phyloP scores from a whole-genome alignment of 805 yeast genomes.

The Blastobotrys chiropterorum region DNA sequence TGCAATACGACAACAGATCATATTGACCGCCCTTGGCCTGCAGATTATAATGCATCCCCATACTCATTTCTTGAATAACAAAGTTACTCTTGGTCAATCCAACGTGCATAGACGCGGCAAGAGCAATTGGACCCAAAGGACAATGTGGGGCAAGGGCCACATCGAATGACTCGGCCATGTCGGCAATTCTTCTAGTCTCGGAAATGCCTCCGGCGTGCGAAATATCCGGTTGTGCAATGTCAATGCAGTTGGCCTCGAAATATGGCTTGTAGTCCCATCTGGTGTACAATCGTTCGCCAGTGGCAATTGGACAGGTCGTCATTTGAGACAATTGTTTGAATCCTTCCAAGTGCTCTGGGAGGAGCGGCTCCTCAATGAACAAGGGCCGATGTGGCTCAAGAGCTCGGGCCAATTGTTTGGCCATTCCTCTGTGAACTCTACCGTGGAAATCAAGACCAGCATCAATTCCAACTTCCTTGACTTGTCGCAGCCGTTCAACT shows the following conservation, averaged over 20 bases:
- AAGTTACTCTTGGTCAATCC: constrained; percentile 23
- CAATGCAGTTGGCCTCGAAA: constrained; percentile 24
- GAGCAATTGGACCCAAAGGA: constrained; percentile 28
- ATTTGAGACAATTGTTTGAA: constrained; percentile 17
- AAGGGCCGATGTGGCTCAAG: constrained; percentile 26
- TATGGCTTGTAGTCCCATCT: constrained; percentile 25
- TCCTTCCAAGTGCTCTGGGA: constrained; percentile 25
- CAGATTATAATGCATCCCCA: constrained; percentile 26
- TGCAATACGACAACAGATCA: constrained; percentile 23
- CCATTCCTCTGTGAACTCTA: constrained; percentile 29
- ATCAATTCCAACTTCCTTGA: constrained; percentile 24
- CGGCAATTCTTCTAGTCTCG: constrained; percentile 25
- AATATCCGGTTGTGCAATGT: constrained; percentile 28
- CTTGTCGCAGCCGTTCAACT: constrained; percentile 24
- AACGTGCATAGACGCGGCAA: constrained; percentile 27
- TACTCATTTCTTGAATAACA: constrained; percentile 26
- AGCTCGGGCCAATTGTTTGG: constrained; percentile 26
- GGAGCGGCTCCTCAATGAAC: constrained; percentile 29
- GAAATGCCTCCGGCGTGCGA: constrained; percentile 29
- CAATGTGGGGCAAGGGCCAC: constrained; percentile 29
- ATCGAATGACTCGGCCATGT: constrained; percentile 29
- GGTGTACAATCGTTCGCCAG: constrained; percentile 26
- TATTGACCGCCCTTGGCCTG: constrained; percentile 15
- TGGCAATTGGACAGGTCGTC: constrained; percentile 27
- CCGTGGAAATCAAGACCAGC: constrained; percentile 30